These are phyloP conservation scores for Astrephomene gubernaculifera DNA, from an alignment of 139 green algal species.

Conservation along the genomic window DNA sequence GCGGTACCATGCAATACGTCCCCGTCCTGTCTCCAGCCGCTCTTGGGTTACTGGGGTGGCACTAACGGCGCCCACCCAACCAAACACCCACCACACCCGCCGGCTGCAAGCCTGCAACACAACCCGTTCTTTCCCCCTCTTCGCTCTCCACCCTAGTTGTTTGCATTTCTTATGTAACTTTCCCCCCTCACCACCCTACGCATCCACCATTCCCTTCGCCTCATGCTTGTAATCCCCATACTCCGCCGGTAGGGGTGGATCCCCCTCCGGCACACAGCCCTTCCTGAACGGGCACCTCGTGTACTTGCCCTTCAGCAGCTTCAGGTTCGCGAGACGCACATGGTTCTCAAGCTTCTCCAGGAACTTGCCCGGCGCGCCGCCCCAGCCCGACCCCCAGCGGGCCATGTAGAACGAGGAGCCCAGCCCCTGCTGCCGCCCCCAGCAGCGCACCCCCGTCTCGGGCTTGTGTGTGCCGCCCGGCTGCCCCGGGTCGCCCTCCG, in stretches of 20 bases:
- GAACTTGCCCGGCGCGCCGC: neutral
- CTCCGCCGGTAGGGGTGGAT: constrained; percentile 13
- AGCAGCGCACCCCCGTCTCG: constrained; percentile 46
- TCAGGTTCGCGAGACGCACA: constrained; percentile 21
- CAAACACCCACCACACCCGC: no score
- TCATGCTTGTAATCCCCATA: constrained; percentile 1
- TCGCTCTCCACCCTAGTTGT: no score
- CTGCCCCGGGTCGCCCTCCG: neutral
- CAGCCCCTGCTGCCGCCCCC: constrained; percentile 48
- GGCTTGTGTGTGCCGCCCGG: constrained; percentile 43
- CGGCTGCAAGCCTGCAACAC: no score
- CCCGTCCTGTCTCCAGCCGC: no score
- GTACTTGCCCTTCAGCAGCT: neutral
- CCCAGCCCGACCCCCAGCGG: constrained; percentile 20
- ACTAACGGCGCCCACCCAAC: no score
- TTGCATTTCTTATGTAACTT: no score
- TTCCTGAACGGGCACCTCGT: constrained; percentile 30
- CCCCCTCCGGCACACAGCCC: constrained; percentile 9
- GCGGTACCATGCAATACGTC: no score
- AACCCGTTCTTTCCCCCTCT: no score
- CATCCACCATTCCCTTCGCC: neutral
- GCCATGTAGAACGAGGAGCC: constrained; percentile 4
- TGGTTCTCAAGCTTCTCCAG: constrained; percentile 31
- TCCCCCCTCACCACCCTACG: neutral
- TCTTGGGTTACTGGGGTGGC: no score